These are phyloP conservation scores for Rubia occidens DNA, from an alignment of 305 asterid species.

Conservation along the genomic window DNA sequence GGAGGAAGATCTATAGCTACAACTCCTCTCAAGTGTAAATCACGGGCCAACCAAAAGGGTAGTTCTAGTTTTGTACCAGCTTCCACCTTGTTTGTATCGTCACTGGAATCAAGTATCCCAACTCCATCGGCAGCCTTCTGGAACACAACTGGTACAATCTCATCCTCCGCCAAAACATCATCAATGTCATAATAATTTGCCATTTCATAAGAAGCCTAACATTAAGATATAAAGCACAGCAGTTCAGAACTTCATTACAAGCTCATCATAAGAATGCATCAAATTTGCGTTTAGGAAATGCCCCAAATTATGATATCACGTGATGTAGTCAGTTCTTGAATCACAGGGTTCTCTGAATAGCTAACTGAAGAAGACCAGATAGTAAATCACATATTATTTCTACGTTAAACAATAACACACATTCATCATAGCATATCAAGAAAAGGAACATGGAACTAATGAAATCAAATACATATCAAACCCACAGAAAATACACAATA, in stretches of 20 bases:
- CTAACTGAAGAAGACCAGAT: neutral
- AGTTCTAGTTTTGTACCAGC: neutral
- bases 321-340: neutral
- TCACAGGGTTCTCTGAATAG: neutral
- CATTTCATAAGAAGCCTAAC: neutral
- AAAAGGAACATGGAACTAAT: neutral
- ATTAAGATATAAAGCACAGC: neutral
- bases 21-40: slow-evolving; percentile 5
- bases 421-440: neutral
- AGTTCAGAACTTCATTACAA: neutral
- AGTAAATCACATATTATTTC: neutral
- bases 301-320: neutral
- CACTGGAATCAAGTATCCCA: slow-evolving; percentile 4
- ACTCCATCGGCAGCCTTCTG: slow-evolving; percentile 1
- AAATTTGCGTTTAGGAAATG: neutral
- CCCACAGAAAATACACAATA: neutral
- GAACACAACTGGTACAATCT: slow-evolving; percentile 3
- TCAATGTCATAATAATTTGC: slow-evolving; percentile 9
- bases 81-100: slow-evolving; percentile 5
- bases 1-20: slow-evolving; percentile 1
- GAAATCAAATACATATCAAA: neutral
- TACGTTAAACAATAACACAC: neutral
- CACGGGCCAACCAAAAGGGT: slow-evolving; percentile 2
- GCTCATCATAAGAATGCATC: neutral
- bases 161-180: slow-evolving; percentile 6